Conservation (phyloP, 768 basidiomycete species). For the Lentinula guzmanii region DNA sequence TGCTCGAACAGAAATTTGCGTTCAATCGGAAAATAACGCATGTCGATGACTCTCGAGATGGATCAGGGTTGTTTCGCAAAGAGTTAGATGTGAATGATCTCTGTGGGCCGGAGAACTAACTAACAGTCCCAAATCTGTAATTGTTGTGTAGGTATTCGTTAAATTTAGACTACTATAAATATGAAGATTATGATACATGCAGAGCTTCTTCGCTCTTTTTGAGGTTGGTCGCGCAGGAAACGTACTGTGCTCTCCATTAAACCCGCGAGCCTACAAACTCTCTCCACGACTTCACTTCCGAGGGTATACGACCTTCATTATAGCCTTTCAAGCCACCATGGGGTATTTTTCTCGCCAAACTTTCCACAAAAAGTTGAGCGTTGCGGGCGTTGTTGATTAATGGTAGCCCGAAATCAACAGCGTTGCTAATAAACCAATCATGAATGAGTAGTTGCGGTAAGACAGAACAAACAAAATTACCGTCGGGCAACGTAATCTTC, state of each 20-base stretch:
- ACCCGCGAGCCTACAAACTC: slow-evolving; percentile 79
- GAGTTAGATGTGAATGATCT: slow-evolving; percentile 44
- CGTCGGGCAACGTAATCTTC: slow-evolving; percentile 96
- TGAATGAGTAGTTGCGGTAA: slow-evolving; percentile 6
- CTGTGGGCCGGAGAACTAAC: slow-evolving; percentile 23
- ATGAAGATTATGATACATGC: not conserved
- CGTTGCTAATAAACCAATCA: slow-evolving; percentile 51
- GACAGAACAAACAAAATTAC: slow-evolving; percentile 31
- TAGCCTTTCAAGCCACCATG: slow-evolving; percentile 74
- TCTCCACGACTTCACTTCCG: slow-evolving; percentile 88
- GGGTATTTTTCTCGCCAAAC: slow-evolving; percentile 78
- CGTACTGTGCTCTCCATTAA: slow-evolving; percentile 21
- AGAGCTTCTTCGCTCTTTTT: slow-evolving; percentile 18
- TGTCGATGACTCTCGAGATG: slow-evolving; percentile 28
- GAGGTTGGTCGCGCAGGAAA: not conserved
- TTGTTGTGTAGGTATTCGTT: not conserved
- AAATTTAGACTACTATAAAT: not conserved
- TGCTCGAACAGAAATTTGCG: slow-evolving; percentile 55
- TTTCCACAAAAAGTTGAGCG: slow-evolving; percentile 88
- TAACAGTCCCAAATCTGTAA: not conserved
- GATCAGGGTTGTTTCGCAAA: slow-evolving; percentile 11
- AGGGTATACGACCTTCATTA: slow-evolving; percentile 80
- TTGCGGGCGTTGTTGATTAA: slow-evolving; percentile 86
- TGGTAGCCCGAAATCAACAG: slow-evolving; percentile 93
- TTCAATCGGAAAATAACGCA: slow-evolving; percentile 38